Conservation (phyloP, 495 filamentous ascomycete genomes). For the Pseudomonodictys pantanalensis region DNA sequence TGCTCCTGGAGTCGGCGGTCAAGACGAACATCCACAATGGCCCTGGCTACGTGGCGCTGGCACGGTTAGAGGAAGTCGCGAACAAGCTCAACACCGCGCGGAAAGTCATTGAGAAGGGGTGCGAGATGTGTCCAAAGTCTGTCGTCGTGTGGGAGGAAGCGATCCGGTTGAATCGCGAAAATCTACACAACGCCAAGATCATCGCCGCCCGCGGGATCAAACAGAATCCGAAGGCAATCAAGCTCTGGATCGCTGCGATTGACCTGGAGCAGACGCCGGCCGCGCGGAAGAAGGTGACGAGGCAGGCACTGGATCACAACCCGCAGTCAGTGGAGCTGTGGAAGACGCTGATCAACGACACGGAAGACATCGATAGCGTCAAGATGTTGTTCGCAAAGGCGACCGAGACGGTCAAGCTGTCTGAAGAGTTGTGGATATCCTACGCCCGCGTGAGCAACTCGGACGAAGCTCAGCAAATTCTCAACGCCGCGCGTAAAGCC, state of each 20-base stretch:
- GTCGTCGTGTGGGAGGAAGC: slow-evolving; percentile 95
- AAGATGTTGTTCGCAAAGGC: slow-evolving; percentile 85
- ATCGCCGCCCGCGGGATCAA: slow-evolving; percentile 94
- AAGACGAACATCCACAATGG: slow-evolving; percentile 93
- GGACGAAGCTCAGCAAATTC: slow-evolving; percentile 85
- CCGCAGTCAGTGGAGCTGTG: slow-evolving; percentile 90
- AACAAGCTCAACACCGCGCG: slow-evolving; percentile 85
- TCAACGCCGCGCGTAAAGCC: slow-evolving; percentile 93
- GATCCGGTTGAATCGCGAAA: slow-evolving; percentile 72
- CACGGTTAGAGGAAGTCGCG: slow-evolving; percentile 87
- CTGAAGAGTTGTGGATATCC: slow-evolving; percentile 91
- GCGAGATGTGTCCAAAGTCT: slow-evolving; percentile 85
- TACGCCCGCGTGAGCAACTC: slow-evolving; percentile 84
- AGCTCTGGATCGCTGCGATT: slow-evolving; percentile 93
- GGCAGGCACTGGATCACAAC: slow-evolving; percentile 83
- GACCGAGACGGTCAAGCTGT: slow-evolving; percentile 87
- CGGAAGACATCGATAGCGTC: slow-evolving; percentile 84
- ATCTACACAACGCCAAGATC: slow-evolving; percentile 87
- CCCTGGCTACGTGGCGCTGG: slow-evolving; percentile 94
- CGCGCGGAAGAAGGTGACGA: slow-evolving; percentile 84
- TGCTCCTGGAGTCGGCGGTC: slow-evolving; percentile 88
- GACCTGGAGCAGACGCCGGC: slow-evolving; percentile 75
- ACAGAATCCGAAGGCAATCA: slow-evolving; percentile 81
- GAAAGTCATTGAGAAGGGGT: slow-evolving; percentile 79
- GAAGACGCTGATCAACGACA: slow-evolving; percentile 96